Conservation (phyloP, 2,329 filamentous ascomycete species). For the Arthrobotrys megalospora region DNA sequence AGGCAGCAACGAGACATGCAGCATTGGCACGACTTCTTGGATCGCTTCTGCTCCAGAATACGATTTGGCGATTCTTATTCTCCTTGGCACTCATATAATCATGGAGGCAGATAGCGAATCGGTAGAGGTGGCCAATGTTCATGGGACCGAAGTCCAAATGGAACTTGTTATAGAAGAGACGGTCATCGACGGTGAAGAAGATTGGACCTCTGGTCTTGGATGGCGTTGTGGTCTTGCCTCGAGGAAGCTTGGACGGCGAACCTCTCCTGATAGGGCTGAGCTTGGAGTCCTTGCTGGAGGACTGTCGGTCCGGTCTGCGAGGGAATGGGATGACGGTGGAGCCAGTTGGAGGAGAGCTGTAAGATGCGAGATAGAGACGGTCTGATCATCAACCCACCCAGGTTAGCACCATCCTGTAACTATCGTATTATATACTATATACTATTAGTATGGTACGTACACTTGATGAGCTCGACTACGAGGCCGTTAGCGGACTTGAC, state of each 20-base stretch:
- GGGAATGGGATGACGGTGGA: constrained; percentile 90
- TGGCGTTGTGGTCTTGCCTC: constrained; percentile 61
- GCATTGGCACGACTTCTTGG: constrained; percentile 94
- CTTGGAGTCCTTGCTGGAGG: constrained; percentile 75
- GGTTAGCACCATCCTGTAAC: background rate
- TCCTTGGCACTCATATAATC: constrained; percentile 92
- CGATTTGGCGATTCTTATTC: constrained; percentile 89
- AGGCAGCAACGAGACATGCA: constrained; percentile 93
- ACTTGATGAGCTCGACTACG: constrained; percentile 59
- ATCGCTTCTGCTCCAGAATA: constrained; percentile 96
- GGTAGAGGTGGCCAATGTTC: constrained; percentile 96
- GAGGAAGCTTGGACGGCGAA: constrained; percentile 61
- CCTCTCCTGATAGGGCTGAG: constrained; percentile 59
- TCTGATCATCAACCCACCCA: constrained; percentile 72
- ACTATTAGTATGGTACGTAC: constrained; percentile 36
- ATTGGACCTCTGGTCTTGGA: constrained; percentile 77
- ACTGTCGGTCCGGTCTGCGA: constrained; percentile 73
- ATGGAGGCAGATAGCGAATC: constrained; percentile 95
- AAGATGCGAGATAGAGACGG: constrained; percentile 93
- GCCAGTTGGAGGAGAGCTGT: constrained; percentile 83
- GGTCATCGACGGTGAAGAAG: constrained; percentile 96
- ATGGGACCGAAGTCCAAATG: constrained; percentile 98
- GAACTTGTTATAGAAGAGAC: constrained; percentile 95
- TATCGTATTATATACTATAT: background rate
- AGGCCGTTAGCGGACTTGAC: constrained; percentile 59